Evolutionary conservation across 2,329 filamentous ascomycete species (phyloP), one percentile per base, ranked within the genome.

Genomic region (Ascochyta rabiei): DNA sequence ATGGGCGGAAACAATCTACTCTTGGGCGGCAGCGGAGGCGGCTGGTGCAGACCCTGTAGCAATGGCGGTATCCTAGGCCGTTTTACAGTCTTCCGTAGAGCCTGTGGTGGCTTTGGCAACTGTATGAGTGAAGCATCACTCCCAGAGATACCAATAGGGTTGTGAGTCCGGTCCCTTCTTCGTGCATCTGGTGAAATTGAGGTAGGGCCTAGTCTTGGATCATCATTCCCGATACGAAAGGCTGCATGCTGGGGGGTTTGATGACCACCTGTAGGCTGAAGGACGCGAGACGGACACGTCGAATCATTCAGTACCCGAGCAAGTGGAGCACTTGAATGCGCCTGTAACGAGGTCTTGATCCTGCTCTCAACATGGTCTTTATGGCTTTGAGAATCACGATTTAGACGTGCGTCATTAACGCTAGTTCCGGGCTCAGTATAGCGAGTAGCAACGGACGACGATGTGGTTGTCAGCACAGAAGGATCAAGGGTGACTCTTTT

Each of bases 41-140:
- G 85, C 58, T 88, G 84, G 70, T 87, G 84, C 38, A 88, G 71
- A 7, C 84, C 84, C 63, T 85, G 85, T 10, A 88, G 71, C 15
- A 81, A 71, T 7, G 80, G 80, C 12, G 79, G 80, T 43, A 81
- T 76, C 21, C 76, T 70, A 13, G 73, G 73, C 34, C 76, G 60
- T 57, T 67, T 70, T 18, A 64, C 48, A 18, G 61, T 62, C 44
- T 70, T 73, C 54, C 69, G 71, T 24, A 63, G 67, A 28, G 57
- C 66, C 44, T 69, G 68, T 26, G 66, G 76, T 18, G 75, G 72
- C 56, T 76, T 76, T 2, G 79, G 79, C 23, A 77, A 60, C 33
- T 66, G 74, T 30, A 73, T 66, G 23, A 71, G 57, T 12, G 63
- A 60, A 21, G 57, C 63, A 5, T 69, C 68, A 9, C 53, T 43